phyloP scores from a whole-genome alignment of 148 eudicot species.

The Rhododendron ovatum region DNA sequence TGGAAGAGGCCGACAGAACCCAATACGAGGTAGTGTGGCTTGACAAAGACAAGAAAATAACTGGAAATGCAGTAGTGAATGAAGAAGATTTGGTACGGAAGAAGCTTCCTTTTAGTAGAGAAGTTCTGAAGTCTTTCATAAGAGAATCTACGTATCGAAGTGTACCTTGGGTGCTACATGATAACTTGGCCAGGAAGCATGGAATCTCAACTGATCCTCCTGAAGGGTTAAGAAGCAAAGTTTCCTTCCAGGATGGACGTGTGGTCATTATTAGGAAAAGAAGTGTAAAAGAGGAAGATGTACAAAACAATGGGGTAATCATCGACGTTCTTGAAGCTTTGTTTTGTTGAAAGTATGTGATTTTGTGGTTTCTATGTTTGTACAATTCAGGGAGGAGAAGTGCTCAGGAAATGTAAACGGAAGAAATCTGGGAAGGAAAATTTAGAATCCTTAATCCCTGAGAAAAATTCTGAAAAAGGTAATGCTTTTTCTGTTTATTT shows the following conservation, averaged over 20 bases:
- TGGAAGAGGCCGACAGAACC: slow-evolving; percentile 43
- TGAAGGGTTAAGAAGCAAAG: slow-evolving; percentile 45
- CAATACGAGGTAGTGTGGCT: slow-evolving; percentile 88
- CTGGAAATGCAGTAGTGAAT: slow-evolving; percentile 52
- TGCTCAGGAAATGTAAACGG: slow-evolving; percentile 25
- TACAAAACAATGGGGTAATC: slow-evolving; percentile 19
- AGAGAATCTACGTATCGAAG: slow-evolving; percentile 85
- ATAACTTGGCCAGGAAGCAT: slow-evolving; percentile 62
- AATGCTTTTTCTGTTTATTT: slow-evolving; percentile 12
- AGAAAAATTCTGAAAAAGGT: slow-evolving; percentile 7
- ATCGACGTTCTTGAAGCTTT: slow-evolving; percentile 3
- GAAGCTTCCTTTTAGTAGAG: slow-evolving; percentile 75
- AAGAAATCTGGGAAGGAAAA: slow-evolving; percentile 24
- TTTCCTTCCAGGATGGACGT: slow-evolving; percentile 49
- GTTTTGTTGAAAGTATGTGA: slow-evolving; percentile 2
- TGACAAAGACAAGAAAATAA: slow-evolving; percentile 47
- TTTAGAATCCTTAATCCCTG: slow-evolving; percentile 14
- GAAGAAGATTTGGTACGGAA: slow-evolving; percentile 67
- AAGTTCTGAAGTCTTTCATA: slow-evolving; percentile 75
- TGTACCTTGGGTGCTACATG: slow-evolving; percentile 91
- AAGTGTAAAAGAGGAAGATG: slow-evolving; percentile 49
- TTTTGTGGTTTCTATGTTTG: slow-evolving; percentile 4
- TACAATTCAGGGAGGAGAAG: slow-evolving; percentile 27
- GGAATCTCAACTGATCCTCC: slow-evolving; percentile 82
- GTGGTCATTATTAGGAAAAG: slow-evolving; percentile 58